phyloP scores from a whole-genome alignment of 1,284 basidiomycete species.

The Puccinia hordei region DNA sequence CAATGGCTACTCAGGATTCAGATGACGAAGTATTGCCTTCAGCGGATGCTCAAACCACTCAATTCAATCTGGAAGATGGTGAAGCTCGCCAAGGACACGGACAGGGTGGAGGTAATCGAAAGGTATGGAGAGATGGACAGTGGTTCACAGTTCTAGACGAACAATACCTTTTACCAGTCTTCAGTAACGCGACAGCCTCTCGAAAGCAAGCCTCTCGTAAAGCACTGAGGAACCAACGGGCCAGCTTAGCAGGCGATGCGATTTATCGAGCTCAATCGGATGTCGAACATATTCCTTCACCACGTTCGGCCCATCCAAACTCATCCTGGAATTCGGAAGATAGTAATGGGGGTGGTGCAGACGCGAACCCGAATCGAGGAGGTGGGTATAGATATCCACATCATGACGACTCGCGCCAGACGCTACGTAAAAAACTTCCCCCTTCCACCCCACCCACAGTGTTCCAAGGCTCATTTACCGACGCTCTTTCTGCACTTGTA shows the following conservation, averaged over 20 bases:
- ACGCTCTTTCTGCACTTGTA: slow-evolving; percentile 51
- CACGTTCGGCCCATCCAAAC: slow-evolving; percentile 23
- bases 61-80: slow-evolving; percentile 23
- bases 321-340: slow-evolving; percentile 29
- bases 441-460: slow-evolving; percentile 36
- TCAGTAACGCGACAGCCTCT: slow-evolving; percentile 58
- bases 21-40: slow-evolving; percentile 54
- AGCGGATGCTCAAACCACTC: slow-evolving; percentile 32
- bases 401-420: slow-evolving; percentile 6
- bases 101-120: slow-evolving; percentile 56
- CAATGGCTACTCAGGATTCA: slow-evolving; percentile 53
- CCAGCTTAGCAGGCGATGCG: slow-evolving; percentile 25
- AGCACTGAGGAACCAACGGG: slow-evolving; percentile 50
- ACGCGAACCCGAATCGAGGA: slow-evolving; percentile 17
- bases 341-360: background rate
- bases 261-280: slow-evolving; percentile 38
- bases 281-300: slow-evolving; percentile 13
- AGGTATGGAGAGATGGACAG: slow-evolving; percentile 67
- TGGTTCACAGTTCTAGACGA: slow-evolving; percentile 98
- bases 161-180: slow-evolving; percentile 82
- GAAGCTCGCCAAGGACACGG: slow-evolving; percentile 18
- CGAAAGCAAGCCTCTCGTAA: slow-evolving; percentile 60
- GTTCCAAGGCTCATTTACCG: slow-evolving; percentile 50
- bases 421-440: slow-evolving; percentile 20
- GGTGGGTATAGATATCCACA: slow-evolving; percentile 26